Base-by-base conservation (phyloP, 2,329 filamentous ascomycete species). In the Curvularia sp. region DNA sequence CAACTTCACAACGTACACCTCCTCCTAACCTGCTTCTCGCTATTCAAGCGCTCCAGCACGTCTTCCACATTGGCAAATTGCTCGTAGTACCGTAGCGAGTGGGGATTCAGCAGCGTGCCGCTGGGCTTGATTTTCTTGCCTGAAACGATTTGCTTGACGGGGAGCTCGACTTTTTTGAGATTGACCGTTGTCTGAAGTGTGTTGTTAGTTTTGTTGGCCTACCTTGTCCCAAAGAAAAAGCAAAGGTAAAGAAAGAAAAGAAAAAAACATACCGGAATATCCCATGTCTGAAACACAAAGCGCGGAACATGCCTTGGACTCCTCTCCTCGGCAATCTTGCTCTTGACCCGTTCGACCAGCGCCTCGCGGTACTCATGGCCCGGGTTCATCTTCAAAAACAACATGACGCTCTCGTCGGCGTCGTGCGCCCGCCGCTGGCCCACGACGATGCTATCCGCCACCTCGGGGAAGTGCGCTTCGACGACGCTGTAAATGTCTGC, bases 101-200 rank as follows among this genome's bases (percentile, higher is more conserved):
- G 78, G 0, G 91, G 91, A 69, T 96, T 95, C 52, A 90, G 77
- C 68, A 95, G 76, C 3, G 91, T 94, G 1, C 90, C 90, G 48
- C 88, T 91, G 0, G 90, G 85, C 76, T 89, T 92, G 71, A 95
- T 85, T 23, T 79, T 85, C 66, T 87, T 86, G 0, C 91, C 91
- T 0, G 86, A 92, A 0, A 95, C 88, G 62, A 95, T 95, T 71
- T 91, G 89, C 79, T 95, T 95, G 28, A 95, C 89, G 0, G 91
- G 91, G 51, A 95, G 69, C 74, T 95, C 91, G 3, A 95, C 91
- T 76, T 95, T 95, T 75, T 95, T 95, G 49, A 91, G 77, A 72
- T 94, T 95, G 61, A 95, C 87, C 0, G 91, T 95, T 0, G 88
- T 90, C 87, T 92, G 46, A 30, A 5, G n/a, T 1, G 10, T 9